phyloP scores from a whole-genome alignment of 164 flowering plant species.

The Tinospora cordifolia region DNA sequence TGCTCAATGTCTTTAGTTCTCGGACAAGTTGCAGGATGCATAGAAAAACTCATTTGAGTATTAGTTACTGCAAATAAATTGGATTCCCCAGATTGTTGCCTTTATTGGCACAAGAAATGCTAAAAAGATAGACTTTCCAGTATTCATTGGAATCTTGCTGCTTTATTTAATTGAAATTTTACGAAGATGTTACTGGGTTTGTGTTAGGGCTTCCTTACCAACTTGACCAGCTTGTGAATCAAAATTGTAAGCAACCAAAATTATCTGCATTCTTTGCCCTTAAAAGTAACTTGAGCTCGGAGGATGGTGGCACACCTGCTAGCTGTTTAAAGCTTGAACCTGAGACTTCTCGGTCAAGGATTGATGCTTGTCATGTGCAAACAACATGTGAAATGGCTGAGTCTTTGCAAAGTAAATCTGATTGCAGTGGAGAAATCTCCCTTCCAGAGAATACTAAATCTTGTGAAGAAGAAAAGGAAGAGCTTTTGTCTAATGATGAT shows the following conservation, averaged over 20 bases:
- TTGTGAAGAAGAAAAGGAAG: slow-evolving; percentile 15
- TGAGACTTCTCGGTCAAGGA: slow-evolving; percentile 21
- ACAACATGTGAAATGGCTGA: slow-evolving; percentile 25
- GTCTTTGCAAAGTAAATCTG: slow-evolving; percentile 6
- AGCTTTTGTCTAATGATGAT: slow-evolving; percentile 15
- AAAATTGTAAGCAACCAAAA: slow-evolving; percentile 54
- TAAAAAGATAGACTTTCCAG: too few relatives aligned
- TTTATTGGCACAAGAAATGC: too few relatives aligned
- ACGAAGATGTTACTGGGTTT: slow-evolving; percentile 4
- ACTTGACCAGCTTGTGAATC: slow-evolving; percentile 64
- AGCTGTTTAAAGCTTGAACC: slow-evolving; percentile 24
- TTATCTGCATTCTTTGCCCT: slow-evolving; percentile 62
- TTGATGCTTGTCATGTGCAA: slow-evolving; percentile 10
- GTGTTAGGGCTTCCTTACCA: slow-evolving; percentile 82
- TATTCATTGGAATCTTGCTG: background rate
- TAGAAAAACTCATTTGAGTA: too few relatives aligned
- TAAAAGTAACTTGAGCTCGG: slow-evolving; percentile 24
- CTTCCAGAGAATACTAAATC: slow-evolving; percentile 10
- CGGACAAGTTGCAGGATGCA: background rate
- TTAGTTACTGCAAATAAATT: too few relatives aligned
- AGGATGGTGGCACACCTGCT: slow-evolving; percentile 20
- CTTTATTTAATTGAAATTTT: background rate
- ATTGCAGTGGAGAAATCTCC: slow-evolving; percentile 19
- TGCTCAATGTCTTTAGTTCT: background rate
- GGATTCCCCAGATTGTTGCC: too few relatives aligned